These are phyloP conservation scores for Groenewaldozyma salmanticensis DNA, from an alignment of 805 yeast genomes.

Conservation along the genomic window DNA sequence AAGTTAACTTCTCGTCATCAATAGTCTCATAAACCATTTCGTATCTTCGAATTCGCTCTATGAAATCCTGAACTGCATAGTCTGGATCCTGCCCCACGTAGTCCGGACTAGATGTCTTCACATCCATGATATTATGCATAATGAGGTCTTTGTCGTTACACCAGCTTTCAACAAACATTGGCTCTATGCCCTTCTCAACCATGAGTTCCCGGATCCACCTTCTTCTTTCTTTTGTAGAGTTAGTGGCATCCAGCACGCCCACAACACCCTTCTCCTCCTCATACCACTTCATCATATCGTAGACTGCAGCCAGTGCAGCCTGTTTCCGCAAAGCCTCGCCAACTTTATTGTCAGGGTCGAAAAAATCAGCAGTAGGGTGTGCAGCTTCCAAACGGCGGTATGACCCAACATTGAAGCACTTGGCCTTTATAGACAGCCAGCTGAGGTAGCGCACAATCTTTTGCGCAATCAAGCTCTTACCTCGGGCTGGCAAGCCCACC, in stretches of 20 bases:
- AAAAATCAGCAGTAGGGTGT: slow-evolving; percentile 68
- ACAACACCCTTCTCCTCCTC: slow-evolving; percentile 72
- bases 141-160: slow-evolving; percentile 78
- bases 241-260: slow-evolving; percentile 90
- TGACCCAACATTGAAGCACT: slow-evolving; percentile 81
- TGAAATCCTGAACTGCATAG: slow-evolving; percentile 61
- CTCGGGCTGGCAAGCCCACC: slow-evolving; percentile 50
- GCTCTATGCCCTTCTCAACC: slow-evolving; percentile 55
- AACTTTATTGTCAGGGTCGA: slow-evolving; percentile 54
- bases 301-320: slow-evolving; percentile 63
- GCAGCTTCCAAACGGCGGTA: slow-evolving; percentile 62
- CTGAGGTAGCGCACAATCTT: slow-evolving; percentile 85
- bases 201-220: slow-evolving; percentile 40
- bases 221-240: slow-evolving; percentile 69
- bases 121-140: slow-evolving; percentile 72
- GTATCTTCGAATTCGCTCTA: slow-evolving; percentile 63
- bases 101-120: slow-evolving; percentile 80
- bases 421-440: slow-evolving; percentile 83
- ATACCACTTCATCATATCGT: slow-evolving; percentile 84
- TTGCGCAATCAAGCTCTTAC: slow-evolving; percentile 89
- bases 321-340: slow-evolving; percentile 54
- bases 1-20: slow-evolving; percentile 52
- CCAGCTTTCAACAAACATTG: slow-evolving; percentile 87
- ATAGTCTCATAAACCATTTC: slow-evolving; percentile 70
- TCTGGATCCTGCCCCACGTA: slow-evolving; percentile 61